Evolutionary conservation across 352 stramenopile genomes (phyloP), one percentile per base, ranked within the genome.

Genomic region (Phytopythium vexans): DNA sequence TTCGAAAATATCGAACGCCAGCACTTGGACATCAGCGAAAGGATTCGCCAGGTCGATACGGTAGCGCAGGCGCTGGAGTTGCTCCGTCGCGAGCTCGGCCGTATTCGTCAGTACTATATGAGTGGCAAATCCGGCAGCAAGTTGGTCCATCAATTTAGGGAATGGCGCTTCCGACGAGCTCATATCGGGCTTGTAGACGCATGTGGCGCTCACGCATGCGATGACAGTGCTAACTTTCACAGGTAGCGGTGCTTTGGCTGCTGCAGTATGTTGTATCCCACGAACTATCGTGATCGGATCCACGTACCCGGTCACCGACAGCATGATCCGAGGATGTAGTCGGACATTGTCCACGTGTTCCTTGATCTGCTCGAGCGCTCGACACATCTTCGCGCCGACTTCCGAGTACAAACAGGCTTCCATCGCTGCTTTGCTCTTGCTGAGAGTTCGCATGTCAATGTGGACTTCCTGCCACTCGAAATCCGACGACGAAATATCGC

Each of bases 61-160:
- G 39, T 76, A 88, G 6, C 82, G 73, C n/a, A 92, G 52, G 12
- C 78, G 64, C 3, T 80, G 71, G 0, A 90, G 56, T 2, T 66
- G 44, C 1, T 38, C 65, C 12, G 64, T 14, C 0, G 70, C 50
- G 0, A 89, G 50, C n/a, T 92, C 72, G 6, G 51, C 36, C 5
- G 57, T 77, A 36, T 88, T 70, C 2, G 68, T 88, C n/a, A 91
- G 43, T 6, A 92, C 63, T 1, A 82, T 58, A 52, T 88, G 72
- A 4, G 82, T 92, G 38, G 74, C 54, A 54, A 92, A 88, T 0
- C 82, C 82, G 2, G 69, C 54, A 0, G 65, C 56, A 42, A 90
- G 62, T 66, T 92, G 82, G 42, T 90, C 82, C 21, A 87, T 89
- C 0, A 92, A 55, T 52, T 75, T 82, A 0, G 77, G 82, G 8